Evolutionary conservation across 2,329 filamentous ascomycete species (phyloP).

Genomic region (Ophiosphaerella narmari): DNA sequence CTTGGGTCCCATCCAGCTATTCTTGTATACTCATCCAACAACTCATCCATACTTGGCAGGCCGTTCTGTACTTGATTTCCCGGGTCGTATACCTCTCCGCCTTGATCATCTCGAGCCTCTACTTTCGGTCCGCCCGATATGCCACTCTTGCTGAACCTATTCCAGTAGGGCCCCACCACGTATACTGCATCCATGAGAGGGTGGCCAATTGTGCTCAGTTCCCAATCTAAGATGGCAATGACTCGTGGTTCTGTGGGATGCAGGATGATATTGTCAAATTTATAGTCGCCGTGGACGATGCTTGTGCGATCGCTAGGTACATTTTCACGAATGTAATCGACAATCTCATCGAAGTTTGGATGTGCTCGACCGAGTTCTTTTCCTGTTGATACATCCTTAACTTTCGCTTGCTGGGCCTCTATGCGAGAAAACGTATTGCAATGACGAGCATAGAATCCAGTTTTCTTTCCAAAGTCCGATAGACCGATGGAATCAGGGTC

Average conservation of each 20-base stretch:
- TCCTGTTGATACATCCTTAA: conserved; percentile 72
- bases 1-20: conserved; percentile 73
- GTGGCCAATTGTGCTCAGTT: conserved; percentile 94
- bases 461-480: conserved; percentile 70
- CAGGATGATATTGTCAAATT: conserved; percentile 69
- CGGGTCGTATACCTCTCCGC: conserved; percentile 35
- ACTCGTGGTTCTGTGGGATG: conserved; percentile 84
- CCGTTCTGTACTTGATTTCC: conserved; percentile 60
- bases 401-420: conserved; percentile 74
- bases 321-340: conserved; percentile 71
- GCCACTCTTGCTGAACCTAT: conserved; percentile 38
- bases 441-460: conserved; percentile 83
- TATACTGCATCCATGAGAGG: conserved; percentile 89
- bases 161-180: conserved; percentile 60
- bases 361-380: conserved; percentile 70
- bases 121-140: conserved; percentile 42
- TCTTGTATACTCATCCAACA: conserved; percentile 67
- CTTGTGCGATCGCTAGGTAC: conserved; percentile 74
- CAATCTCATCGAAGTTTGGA: conserved; percentile 78
- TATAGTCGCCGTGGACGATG: conserved; percentile 92
- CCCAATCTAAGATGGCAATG: conserved; percentile 94
- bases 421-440: conserved; percentile 80
- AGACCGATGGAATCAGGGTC: conserved; percentile 70
- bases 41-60: conserved; percentile 63
- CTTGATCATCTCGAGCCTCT: conserved; percentile 44